These are phyloP conservation scores for Gastrodia elata DNA, from an alignment of 106 monocot genomes.

Conservation along the genomic window DNA sequence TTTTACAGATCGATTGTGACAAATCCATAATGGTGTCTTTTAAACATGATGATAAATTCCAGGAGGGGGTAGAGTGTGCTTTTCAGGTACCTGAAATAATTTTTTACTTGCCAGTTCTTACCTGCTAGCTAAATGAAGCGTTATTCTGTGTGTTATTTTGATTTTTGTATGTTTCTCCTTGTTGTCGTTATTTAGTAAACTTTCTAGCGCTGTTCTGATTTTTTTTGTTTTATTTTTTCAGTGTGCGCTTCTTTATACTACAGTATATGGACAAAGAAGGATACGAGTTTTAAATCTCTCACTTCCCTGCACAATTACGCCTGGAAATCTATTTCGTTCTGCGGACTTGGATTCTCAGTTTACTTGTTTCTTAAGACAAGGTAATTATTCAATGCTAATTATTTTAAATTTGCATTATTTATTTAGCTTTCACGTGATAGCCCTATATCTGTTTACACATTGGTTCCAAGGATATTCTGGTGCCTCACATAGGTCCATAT, in stretches of 20 bases:
- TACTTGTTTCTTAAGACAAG: conserved; percentile 81
- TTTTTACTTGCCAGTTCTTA: background rate
- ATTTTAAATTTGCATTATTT: background rate
- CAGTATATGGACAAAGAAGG: conserved; percentile 96
- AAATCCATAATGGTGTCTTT: conserved; percentile 99
- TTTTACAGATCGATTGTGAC: conserved; percentile 86
- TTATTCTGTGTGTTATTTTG: background rate
- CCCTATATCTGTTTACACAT: background rate
- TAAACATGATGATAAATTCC: conserved; percentile 98
- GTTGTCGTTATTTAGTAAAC: too few relatives aligned
- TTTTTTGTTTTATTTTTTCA: conserved; percentile 15
- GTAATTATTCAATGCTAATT: conserved; percentile 21
- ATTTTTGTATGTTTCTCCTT: background rate
- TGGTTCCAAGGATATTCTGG: background rate
- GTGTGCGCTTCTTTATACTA: conserved; percentile 97
- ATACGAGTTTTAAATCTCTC: conserved; percentile 87
- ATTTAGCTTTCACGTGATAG: background rate
- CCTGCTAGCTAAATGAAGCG: background rate
- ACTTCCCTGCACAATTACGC: conserved; percentile 84
- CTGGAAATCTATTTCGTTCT: conserved; percentile 78
- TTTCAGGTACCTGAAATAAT: conserved; percentile 55
- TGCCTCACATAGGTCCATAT: background rate
- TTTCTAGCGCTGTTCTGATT: background rate
- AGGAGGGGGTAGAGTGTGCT: conserved; percentile 79
- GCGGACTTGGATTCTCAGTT: conserved; percentile 93